Evolutionary conservation across 305 asterid species (phyloP).

Genomic region (Solanum hybrid): DNA sequence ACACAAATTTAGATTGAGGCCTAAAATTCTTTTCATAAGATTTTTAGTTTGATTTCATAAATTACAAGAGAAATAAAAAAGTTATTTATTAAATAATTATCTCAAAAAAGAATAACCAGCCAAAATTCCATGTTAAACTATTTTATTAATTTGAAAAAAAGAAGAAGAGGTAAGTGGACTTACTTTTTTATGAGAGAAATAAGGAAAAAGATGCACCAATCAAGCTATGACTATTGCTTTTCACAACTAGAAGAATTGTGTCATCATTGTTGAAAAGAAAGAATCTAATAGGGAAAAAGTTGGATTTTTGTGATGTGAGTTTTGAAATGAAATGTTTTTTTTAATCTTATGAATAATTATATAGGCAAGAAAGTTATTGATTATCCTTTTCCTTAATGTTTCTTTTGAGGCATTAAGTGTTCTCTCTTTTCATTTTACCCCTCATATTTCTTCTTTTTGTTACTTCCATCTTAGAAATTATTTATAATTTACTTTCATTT

Average conservation of each 20-base stretch:
- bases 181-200: slow-evolving; percentile 30
- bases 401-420: not conserved
- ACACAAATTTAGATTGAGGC: not conserved
- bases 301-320: slow-evolving; percentile 22
- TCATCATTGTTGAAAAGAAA: slow-evolving; percentile 31
- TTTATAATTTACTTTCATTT: not conserved
- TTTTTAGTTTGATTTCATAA: not conserved
- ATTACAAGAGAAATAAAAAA: not conserved
- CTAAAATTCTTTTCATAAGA: not conserved
- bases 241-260: slow-evolving; percentile 25
- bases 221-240: slow-evolving; percentile 32
- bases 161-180: slow-evolving; percentile 22
- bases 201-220: slow-evolving; percentile 28
- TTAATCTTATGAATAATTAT: not conserved
- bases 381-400: not conserved
- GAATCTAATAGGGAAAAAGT: slow-evolving; percentile 9
- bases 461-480: not conserved
- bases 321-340: not conserved
- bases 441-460: not conserved
- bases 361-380: not conserved
- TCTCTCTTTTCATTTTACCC: not conserved
- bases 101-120: not conserved
- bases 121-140: not conserved
- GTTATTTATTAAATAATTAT: not conserved
- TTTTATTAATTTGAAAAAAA: slow-evolving; percentile 6